Base-by-base conservation (phyloP, 163 green algal species). In the Chlorella variabilis region DNA sequence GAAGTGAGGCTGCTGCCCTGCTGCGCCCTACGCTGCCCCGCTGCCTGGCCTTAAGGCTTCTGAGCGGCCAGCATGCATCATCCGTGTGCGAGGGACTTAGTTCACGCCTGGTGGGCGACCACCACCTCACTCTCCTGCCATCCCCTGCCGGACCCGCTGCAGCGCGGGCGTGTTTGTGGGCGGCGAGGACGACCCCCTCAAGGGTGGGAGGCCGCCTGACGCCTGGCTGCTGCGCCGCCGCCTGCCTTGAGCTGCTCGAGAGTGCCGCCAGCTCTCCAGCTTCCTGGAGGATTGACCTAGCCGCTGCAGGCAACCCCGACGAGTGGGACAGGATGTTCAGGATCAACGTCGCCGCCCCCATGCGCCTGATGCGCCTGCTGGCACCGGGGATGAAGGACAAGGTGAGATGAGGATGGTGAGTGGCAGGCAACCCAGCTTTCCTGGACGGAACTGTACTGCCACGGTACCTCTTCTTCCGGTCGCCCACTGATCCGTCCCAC, bases 381-480 rank as follows among this genome's bases (percentile, higher is more conserved):
- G 65, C 82, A 0, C 74, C 82, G 8, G 56, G 49, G 17, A 86
- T 86, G 82, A 69, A 42, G n/a, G 34, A 78, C 25, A 78, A 86
- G 80, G 80, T 51, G 15, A 23, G 61, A 4, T 61, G 68, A 41
- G 42, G 20, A 15, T 38, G n/a, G n/a, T n/a, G n/a, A n/a, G n/a
- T n/a, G n/a, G n/a, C n/a, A n/a, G n/a, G n/a, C n/a, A n/a, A n/a
- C n/a, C n/a, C n/a, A n/a, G n/a, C n/a, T n/a, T n/a, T n/a, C n/a
- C n/a, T n/a, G n/a, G n/a, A n/a, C n/a, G n/a, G n/a, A n/a, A n/a
- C n/a, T n/a, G n/a, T n/a, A n/a, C n/a, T n/a, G n/a, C n/a, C n/a
- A n/a, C n/a, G n/a, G n/a, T n/a, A n/a, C n/a, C n/a, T n/a, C n/a
- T n/a, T n/a, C n/a, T n/a, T n/a, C n/a, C n/a, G n/a, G n/a, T n/a